Percentiles rank a stretch among this genome's conserved stretches.
These are phyloP conservation scores for Berkeleyomyces rouxiae DNA, from an alignment of 2,329 filamentous ascomycete genomes.

Conservation along the genomic window DNA sequence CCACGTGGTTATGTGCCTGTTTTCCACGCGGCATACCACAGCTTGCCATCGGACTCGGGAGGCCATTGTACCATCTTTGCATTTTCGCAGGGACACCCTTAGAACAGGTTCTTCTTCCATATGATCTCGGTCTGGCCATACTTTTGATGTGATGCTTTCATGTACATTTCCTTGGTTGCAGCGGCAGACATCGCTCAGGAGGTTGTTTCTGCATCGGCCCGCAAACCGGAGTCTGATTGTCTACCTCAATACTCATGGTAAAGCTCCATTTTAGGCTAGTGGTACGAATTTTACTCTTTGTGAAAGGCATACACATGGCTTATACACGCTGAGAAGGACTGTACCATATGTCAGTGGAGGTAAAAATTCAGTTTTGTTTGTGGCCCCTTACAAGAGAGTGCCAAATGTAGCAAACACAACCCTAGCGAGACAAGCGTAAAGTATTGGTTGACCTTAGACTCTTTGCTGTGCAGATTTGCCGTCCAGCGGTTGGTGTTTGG, in stretches of 20 bases:
- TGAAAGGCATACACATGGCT: no score
- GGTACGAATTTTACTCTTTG: background rate
- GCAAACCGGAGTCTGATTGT: background rate
- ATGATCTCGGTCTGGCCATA: background rate
- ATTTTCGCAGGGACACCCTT: background rate
- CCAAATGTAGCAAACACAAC: background rate
- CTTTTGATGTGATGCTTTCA: background rate
- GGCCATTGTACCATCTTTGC: no score
- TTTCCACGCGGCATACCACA: no score
- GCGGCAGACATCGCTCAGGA: background rate
- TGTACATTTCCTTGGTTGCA: background rate
- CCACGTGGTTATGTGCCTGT: no score
- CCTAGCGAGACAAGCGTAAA: background rate
- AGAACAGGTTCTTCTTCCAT: background rate
- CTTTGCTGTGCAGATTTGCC: no score
- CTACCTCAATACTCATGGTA: background rate
- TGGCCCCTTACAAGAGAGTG: background rate
- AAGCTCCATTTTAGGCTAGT: background rate
- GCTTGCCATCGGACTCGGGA: no score
- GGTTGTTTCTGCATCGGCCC: background rate
- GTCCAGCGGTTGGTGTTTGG: no score
- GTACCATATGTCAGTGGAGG: background rate
- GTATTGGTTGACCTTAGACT: no score
- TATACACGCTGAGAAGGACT: no score
- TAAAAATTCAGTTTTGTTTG: background rate